Evolutionary conservation across 2,329 filamentous ascomycete genomes (phyloP).

Genomic region (Aspergillus sp.): DNA sequence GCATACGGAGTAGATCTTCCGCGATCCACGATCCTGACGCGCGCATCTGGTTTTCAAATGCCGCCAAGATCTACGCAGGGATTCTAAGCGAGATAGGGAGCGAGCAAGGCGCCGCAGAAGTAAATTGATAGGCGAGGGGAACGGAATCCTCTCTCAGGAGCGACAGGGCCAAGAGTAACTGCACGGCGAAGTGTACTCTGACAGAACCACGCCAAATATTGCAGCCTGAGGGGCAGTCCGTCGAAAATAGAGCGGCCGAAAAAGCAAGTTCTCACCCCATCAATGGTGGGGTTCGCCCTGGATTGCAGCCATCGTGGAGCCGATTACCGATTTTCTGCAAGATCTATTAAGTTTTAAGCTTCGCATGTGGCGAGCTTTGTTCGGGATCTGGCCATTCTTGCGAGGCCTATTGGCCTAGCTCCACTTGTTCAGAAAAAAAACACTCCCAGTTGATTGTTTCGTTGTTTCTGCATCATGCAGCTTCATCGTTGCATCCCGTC

Average conservation of each 20-base stretch:
- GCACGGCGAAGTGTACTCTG: neutral
- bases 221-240: neutral
- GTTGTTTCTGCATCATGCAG: conserved; percentile 19
- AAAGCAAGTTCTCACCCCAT: conserved; percentile 10
- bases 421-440: neutral
- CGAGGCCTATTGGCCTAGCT: neutral
- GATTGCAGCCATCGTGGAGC: neutral
- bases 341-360: conserved; percentile 2
- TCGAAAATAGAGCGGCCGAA: neutral
- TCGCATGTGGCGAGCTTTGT: neutral
- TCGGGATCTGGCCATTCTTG: neutral
- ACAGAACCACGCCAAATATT: neutral
- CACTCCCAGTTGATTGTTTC: neutral
- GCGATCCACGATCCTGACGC: neutral
- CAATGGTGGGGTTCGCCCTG: neutral
- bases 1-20: neutral
- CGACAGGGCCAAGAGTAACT: neutral
- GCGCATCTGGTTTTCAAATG: neutral
- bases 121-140: neutral
- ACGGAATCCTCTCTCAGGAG: neutral
- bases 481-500: conserved; percentile 1
- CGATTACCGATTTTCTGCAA: neutral
- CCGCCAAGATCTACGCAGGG: neutral
- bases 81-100: neutral
- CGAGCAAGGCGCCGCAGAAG: neutral